Evolutionary conservation across 2,329 filamentous ascomycete species (phyloP), one percentile per base, ranked within the genome.

Genomic region (Chalaropsis ovoidea): DNA sequence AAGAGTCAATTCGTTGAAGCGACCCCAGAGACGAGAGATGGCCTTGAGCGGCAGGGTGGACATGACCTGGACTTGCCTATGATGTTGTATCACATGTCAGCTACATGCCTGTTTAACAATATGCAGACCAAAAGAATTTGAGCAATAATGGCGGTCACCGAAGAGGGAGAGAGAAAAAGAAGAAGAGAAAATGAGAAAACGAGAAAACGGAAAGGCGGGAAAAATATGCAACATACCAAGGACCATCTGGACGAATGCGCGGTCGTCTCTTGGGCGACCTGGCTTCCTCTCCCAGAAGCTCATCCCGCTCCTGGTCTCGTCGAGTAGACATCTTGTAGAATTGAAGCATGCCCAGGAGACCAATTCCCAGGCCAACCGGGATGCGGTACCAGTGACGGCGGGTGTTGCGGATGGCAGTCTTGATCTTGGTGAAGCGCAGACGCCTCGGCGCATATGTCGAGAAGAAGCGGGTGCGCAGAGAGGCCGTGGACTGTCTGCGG

Each of bases 41-140:
- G 90, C 91, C 77, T 96, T 96, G 68, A 96, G 80, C 42, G 92
- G 92, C 68, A 96, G 78, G 1, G 90, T 95, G 7, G 90, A 95
- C 88, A 96, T 95, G 74, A 96, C 83, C 73, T 92, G 89, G 63
- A 96, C 89, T 73, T 93, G 89, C 89, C 81, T 83, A 61, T n/a
- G 52, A 47, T 17, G n/a, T 24, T 27, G 43, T 62, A 62, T 67
- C 66, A 67, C 66, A 67, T 67, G 66, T 67, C n/a, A 65, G 47
- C 63, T 22, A 58, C 13, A 35, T 41, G 5, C 15, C 19, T 17
- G 13, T 19, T 43, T 41, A 13, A n/a, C 13, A n/a, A 42, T 63
- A 42, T 63, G 43, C n/a, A 49, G 56, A 42, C 35, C 31, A 61
- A 61, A 45, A 65, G 47, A 64, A 64, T 42, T 6, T 8, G 22